Evolutionary conservation across 2,329 filamentous ascomycete genomes (phyloP), one percentile per base, ranked within the genome.

Genomic region (Penicillium sp.): DNA sequence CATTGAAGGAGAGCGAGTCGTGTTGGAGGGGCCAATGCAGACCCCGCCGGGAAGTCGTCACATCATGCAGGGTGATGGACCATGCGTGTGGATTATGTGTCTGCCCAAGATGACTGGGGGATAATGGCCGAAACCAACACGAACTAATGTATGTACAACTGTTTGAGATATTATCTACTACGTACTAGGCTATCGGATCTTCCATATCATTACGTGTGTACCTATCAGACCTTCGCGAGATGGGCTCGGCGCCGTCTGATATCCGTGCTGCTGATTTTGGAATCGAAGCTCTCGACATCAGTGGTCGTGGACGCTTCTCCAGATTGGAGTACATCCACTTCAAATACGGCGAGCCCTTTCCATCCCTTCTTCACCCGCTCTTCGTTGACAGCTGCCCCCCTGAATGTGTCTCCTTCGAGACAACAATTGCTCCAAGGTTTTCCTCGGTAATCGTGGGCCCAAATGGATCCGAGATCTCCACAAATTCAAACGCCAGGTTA

Each of bases 191-290:
- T 44, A 35, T 14, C 44, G 35, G 30, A 57, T 57, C 22, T 36
- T n/a, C 46, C 28, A 16, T 51, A 22, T 52, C 28, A 30, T 52
- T 52, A 56, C 22, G 30, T 36, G 38, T 53, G 30, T 26, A 28
- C 36, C 46, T 26, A 46, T 63, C 43, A 61, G 57, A 67, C 64
- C 59, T 70, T 73, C 30, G 73, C 68, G 55, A 69, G 60, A 52
- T 76, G 69, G 72, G 73, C 74, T 56, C 68, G 71, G 28, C 79
- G 79, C 58, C 81, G 80, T 61, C 88, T 80, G 63, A 96, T 96
- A 55, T 88, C 88, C 0, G 92, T 95, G 75, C 92, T 97, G 78
- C 91, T 96, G 64, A 97, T 89, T 77, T 97, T 97, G 58, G 84
- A 82, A 26, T 87, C 84, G 73, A 95, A 96, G 61, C 83, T 81